Conservation (phyloP, 306 rosid species). For the Prunus padus region DNA sequence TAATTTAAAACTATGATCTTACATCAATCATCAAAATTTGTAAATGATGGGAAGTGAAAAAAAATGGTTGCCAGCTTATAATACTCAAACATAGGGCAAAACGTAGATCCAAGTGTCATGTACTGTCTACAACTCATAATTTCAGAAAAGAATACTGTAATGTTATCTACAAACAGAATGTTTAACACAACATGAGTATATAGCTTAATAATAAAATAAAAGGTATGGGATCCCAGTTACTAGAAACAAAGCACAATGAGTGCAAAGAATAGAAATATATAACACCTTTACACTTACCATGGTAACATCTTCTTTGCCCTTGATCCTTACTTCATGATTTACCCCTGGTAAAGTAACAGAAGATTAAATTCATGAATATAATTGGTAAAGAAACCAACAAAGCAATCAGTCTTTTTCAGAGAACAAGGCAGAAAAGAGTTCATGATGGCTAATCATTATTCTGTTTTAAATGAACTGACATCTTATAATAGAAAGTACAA, state of each 20-base stretch:
- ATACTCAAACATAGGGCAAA: background rate
- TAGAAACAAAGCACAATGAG: background rate
- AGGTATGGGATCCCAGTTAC: background rate
- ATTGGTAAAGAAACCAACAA: background rate
- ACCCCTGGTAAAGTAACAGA: conserved; percentile 41
- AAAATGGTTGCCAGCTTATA: background rate
- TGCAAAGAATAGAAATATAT: conserved; percentile 13
- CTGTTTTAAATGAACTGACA: background rate
- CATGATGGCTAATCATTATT: background rate
- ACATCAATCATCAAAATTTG: background rate
- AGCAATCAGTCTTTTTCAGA: background rate
- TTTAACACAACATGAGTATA: background rate
- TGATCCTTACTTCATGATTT: conserved; percentile 31
- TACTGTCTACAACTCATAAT: background rate
- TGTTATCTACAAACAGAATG: background rate
- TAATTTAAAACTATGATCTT: background rate
- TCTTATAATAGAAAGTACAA: background rate
- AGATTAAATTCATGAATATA: background rate
- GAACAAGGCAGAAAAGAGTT: background rate
- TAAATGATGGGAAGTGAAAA: background rate
- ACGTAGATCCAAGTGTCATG: background rate
- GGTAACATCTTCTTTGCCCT: conserved; percentile 39
- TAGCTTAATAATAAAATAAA: background rate
- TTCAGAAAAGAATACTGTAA: background rate
- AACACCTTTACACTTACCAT: conserved; percentile 48